Conservation (phyloP, 2,329 filamentous ascomycete genomes). For the Cercospora citrullina region DNA sequence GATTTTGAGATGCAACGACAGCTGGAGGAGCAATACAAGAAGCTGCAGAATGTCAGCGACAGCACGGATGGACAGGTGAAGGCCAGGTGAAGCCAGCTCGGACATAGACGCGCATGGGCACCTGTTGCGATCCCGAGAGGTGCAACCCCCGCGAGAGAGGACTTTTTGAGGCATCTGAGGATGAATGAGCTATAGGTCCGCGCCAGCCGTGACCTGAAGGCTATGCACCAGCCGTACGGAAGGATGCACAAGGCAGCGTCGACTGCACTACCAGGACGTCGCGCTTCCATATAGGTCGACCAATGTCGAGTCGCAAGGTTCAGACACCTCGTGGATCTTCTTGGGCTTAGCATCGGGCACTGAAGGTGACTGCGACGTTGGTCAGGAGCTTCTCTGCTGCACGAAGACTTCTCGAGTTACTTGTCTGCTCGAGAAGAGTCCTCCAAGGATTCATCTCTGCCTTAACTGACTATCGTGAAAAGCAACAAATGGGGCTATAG, state of each 20-base stretch:
- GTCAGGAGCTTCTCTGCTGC: background rate
- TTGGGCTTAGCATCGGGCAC: background rate
- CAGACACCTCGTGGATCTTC: background rate
- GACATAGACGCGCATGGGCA: background rate
- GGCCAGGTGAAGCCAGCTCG: slow-evolving; percentile 19
- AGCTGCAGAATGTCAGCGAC: slow-evolving; percentile 75
- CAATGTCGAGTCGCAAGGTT: background rate
- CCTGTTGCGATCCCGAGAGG: background rate
- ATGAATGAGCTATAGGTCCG: background rate
- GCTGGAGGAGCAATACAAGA: slow-evolving; percentile 86
- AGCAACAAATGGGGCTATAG: background rate
- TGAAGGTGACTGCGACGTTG: background rate
- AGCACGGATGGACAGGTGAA: slow-evolving; percentile 36
- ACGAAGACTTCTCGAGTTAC: background rate
- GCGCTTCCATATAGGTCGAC: background rate
- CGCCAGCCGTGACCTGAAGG: background rate
- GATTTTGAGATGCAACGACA: slow-evolving; percentile 91
- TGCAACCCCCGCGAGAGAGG: background rate
- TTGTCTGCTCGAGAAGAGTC: background rate
- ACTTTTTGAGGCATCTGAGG: background rate
- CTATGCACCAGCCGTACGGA: background rate
- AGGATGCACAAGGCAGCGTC: background rate
- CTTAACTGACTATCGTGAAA: background rate
- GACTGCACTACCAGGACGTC: background rate
- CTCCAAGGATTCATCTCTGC: background rate